These are phyloP conservation scores for Phytopythium sindhum DNA, from an alignment of 352 stramenopile genomes.

Conservation along the genomic window DNA sequence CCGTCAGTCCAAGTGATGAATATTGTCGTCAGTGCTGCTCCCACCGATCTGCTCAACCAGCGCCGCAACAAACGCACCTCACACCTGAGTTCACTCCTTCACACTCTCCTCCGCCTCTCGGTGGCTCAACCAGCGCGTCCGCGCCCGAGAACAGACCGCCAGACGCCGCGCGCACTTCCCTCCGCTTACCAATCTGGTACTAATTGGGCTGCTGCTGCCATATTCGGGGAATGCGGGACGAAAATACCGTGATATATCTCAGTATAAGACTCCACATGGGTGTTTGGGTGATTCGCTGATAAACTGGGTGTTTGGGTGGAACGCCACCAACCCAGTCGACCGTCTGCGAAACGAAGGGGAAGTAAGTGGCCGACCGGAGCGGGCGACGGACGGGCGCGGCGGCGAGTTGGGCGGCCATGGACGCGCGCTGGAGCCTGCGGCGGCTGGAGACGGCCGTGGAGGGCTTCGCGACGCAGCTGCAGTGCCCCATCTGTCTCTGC, in stretches of 20 bases:
- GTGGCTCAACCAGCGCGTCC: neutral
- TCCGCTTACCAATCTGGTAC: neutral
- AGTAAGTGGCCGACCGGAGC: too few species aligned
- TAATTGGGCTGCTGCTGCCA: neutral
- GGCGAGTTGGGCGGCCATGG: neutral
- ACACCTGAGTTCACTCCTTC: neutral
- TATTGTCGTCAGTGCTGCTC: neutral
- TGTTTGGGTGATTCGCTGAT: too few species aligned
- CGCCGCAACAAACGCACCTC: neutral
- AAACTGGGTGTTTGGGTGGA: neutral
- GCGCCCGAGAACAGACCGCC: neutral
- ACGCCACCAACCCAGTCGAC: neutral
- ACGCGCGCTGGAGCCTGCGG: slow-evolving; percentile 32
- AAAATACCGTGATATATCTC: too few species aligned
- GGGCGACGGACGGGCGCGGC: too few species aligned
- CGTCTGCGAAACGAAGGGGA: too few species aligned
- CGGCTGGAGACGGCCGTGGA: slow-evolving; percentile 59
- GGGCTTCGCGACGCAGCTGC: slow-evolving; percentile 64
- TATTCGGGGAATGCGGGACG: neutral
- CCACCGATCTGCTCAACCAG: too few species aligned
- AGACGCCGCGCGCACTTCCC: neutral
- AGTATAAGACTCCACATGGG: too few species aligned
- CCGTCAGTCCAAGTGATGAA: neutral
- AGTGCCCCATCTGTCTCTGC: slow-evolving; percentile 84
- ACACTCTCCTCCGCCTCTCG: neutral